Evolutionary conservation across 2,329 filamentous ascomycete species (phyloP).

Genomic region (Cordyceps cicadae): DNA sequence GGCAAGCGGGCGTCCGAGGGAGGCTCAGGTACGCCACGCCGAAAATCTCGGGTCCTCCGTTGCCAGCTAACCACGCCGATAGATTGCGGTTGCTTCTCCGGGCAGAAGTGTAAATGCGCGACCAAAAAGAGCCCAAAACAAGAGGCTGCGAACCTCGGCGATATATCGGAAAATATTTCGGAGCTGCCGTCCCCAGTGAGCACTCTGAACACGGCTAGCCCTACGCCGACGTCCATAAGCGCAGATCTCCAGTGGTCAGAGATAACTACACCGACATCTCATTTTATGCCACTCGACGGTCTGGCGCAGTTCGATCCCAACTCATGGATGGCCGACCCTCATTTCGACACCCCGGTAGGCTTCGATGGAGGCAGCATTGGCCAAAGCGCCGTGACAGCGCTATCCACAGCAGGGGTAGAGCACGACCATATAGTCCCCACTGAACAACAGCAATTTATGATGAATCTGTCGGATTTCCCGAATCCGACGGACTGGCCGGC

Average conservation of each 20-base stretch:
- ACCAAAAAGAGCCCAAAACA: constrained; percentile 11
- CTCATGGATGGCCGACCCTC: neutral
- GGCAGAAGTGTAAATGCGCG: constrained; percentile 7
- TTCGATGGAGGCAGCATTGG: neutral
- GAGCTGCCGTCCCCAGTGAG: neutral
- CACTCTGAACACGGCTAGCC: neutral
- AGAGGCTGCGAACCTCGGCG: neutral
- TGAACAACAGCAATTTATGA: neutral
- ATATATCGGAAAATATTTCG: neutral
- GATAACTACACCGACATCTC: neutral
- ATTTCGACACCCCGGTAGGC: neutral
- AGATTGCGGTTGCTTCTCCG: constrained; percentile 6
- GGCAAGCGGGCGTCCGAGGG: constrained; percentile 42
- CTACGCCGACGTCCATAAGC: neutral
- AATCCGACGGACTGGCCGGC: constrained; percentile 2
- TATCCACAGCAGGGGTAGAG: neutral
- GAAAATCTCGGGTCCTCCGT: neutral
- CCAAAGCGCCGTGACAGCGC: neutral
- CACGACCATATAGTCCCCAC: neutral
- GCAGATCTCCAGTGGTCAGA: neutral
- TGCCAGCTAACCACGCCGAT: neutral
- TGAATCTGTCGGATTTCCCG: neutral
- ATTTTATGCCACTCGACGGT: neutral
- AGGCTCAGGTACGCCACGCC: neutral
- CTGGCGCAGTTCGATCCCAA: neutral